Base-by-base conservation (phyloP, 2,329 filamentous ascomycete species). In the Mollisia scopiformis region DNA sequence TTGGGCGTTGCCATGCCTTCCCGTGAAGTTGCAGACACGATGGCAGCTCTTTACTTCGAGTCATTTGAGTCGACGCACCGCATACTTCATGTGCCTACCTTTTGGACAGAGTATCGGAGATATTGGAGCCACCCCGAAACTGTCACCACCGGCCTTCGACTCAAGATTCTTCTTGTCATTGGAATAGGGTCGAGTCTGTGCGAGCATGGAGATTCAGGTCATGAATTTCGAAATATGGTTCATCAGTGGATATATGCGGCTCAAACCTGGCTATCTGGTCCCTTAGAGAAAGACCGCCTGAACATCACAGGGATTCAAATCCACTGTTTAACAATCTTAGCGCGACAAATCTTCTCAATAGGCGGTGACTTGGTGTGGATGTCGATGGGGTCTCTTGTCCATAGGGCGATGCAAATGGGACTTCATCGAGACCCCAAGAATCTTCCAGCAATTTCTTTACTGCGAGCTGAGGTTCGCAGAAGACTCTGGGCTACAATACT, bases 401-500 rank as follows among this genome's bases (percentile, higher is more conserved):
- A 77, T 47, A 68, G 59, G n/a, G 77, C 77, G 8, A 80, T 80
- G 77, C 75, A 79, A 53, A 75, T 80, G n/a, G 78, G 77, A 2
- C 62, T 81, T 6, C 76, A 81, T 62, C 76, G 77, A 8, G 78
- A 81, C 47, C 78, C 79, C 0, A 73, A 71, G 39, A 65, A 75
- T 53, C 70, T 79, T 5, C 74, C 74, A 1, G 23, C 58, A 7
- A 76, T 78, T 71, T 62, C 74, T 0, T 11, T 72, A 7, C n/a
- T 43, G 2, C n/a, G 23, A 19, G 39, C 16, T 1, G 39, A 43
- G n/a, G 8, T 43, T 6, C 76, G 78, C 4, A 68, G 78, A 28
- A 71, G 79, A 19, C 66, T 81, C 1, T 81, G 79, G 78, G 75
- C 75, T 46, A 82, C 82, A 0, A 76, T 83, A 11, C 64, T 83